phyloP scores from a whole-genome alignment of 139 green algal genomes.

The Microglena sp. region DNA sequence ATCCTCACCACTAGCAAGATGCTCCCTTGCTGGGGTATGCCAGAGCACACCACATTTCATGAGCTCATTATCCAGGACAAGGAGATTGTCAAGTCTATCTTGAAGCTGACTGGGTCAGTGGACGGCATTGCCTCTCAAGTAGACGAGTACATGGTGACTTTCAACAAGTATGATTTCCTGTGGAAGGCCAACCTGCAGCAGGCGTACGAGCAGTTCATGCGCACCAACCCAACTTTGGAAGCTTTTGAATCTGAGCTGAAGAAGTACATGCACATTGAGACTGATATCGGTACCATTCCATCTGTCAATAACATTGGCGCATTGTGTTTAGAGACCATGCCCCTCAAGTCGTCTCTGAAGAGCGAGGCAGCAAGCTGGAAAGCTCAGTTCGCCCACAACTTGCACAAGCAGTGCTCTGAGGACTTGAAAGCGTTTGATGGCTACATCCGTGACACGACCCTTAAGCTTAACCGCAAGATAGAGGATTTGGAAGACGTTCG shows the following conservation, averaged over 20 bases:
- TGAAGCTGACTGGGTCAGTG: constrained; percentile 65
- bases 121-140: constrained; percentile 68
- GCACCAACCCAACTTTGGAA: constrained; percentile 68
- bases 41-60: constrained; percentile 50
- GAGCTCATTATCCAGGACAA: constrained; percentile 72
- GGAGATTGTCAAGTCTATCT: constrained; percentile 74
- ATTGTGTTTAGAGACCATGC: constrained; percentile 70
- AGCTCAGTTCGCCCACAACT: constrained; percentile 81
- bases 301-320: constrained; percentile 77
- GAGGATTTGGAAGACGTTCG: constrained; percentile 80
- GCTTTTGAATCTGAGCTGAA: constrained; percentile 80
- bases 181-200: constrained; percentile 72
- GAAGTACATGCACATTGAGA: constrained; percentile 68
- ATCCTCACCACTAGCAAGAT: constrained; percentile 38
- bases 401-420: constrained; percentile 74
- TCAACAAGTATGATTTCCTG: constrained; percentile 75
- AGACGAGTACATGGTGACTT: constrained; percentile 64
- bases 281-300: constrained; percentile 53
- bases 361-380: constrained; percentile 83
- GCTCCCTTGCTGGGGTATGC: constrained; percentile 64
- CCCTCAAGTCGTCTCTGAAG: constrained; percentile 76
- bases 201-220: constrained; percentile 46
- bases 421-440: constrained; percentile 74
- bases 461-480: constrained; percentile 73
- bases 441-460: constrained; percentile 80